These are phyloP conservation scores for Olyra latifolia DNA, from an alignment of 176 grass and related monocot genomes.

Conservation along the genomic window DNA sequence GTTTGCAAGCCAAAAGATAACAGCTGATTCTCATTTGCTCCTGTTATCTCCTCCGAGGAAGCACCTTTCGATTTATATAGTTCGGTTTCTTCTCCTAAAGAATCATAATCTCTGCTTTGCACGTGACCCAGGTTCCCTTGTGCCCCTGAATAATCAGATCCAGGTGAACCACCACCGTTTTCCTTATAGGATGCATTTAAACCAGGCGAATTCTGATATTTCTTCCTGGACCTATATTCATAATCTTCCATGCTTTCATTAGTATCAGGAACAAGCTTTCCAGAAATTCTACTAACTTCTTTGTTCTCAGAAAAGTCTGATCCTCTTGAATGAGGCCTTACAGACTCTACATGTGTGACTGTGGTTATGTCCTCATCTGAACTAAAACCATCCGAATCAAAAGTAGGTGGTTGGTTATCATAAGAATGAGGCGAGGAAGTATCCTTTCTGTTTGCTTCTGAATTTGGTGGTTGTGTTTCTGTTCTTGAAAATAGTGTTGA, in stretches of 20 bases:
- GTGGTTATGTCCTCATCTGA: conserved; percentile 56
- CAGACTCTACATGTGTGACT: neutral
- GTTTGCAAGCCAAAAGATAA: conserved; percentile 30
- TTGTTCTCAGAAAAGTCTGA: conserved; percentile 17
- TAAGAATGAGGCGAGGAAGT: conserved; percentile 30
- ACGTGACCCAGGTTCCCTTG: neutral
- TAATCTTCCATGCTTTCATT: conserved; percentile 27
- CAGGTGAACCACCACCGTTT: conserved; percentile 22
- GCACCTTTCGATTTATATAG: conserved; percentile 15
- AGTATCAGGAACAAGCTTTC: conserved; percentile 15
- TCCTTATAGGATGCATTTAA: conserved; percentile 31
- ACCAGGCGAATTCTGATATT: conserved; percentile 34
- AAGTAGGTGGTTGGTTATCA: conserved; percentile 54
- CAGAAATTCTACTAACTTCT: conserved; percentile 31
- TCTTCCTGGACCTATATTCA: conserved; percentile 38
- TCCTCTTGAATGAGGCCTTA: conserved; percentile 37
- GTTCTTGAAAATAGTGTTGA: conserved; percentile 37
- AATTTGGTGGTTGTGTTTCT: conserved; percentile 28
- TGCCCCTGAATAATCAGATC: conserved; percentile 25
- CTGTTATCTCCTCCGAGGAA: conserved; percentile 14
- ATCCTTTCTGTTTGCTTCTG: conserved; percentile 42
- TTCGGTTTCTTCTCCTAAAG: conserved; percentile 37
- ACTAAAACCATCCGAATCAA: conserved; percentile 73
- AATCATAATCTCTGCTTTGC: conserved; percentile 40
- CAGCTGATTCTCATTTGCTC: conserved; percentile 34